Evolutionary conservation across 352 stramenopile species (phyloP).

Genomic region (Hyaloperonospora brassicae): DNA sequence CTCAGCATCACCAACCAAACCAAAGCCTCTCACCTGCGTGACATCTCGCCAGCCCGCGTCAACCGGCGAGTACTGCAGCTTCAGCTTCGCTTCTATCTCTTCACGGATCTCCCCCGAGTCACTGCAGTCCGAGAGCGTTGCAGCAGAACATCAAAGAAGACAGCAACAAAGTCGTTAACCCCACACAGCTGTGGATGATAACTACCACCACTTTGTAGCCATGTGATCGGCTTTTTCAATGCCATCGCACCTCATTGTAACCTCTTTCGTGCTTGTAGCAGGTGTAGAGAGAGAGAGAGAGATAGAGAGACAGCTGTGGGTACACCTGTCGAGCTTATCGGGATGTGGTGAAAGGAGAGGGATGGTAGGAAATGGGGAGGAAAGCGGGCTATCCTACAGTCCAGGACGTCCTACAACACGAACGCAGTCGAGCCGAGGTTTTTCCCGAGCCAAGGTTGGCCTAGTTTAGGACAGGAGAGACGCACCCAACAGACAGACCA

Average conservation of each 20-base stretch:
- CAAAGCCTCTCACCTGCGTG: slow-evolving; percentile 31
- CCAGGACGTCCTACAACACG: no score
- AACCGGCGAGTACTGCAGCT: slow-evolving; percentile 20
- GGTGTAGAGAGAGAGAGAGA: slow-evolving; percentile 1
- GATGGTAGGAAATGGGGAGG: no score
- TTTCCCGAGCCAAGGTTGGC: no score
- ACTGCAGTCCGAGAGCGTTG: slow-evolving; percentile 7
- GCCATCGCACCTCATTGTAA: slow-evolving; percentile 18
- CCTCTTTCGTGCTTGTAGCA: slow-evolving; percentile 4
- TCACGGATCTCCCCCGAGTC: slow-evolving; percentile 26
- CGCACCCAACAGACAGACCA: background rate
- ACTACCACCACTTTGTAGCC: no score
- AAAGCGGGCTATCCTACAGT: no score
- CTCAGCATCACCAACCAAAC: background rate
- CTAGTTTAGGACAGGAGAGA: no score
- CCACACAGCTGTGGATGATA: slow-evolving; percentile 6
- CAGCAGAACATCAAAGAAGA: slow-evolving; percentile 18
- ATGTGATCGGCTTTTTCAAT: background rate
- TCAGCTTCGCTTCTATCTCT: slow-evolving; percentile 28
- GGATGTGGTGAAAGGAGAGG: no score
- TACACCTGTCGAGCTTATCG: background rate
- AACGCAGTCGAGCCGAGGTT: no score
- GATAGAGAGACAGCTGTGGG: background rate
- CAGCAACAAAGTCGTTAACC: slow-evolving; percentile 23
- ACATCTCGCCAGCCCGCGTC: slow-evolving; percentile 37